Base-by-base conservation (phyloP, 106 monocot genomes). In the Acorus gramineus region DNA sequence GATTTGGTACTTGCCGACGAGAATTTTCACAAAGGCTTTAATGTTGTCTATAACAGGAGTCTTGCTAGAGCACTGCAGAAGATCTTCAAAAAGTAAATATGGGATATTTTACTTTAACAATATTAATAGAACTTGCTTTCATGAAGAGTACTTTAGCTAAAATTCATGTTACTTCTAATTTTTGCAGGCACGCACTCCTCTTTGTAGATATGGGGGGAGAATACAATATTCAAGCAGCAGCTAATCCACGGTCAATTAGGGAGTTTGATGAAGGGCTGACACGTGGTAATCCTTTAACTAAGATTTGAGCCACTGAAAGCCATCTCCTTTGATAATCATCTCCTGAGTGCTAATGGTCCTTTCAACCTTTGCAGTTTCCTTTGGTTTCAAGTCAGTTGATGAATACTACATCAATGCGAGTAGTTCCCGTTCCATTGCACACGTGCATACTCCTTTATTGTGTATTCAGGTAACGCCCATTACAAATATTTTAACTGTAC, bases 241-340 rank as follows among this genome's bases (percentile, higher is more conserved):
- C 90, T 61, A 87, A 83, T 78, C 90, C 95, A 46, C 85, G 62
- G 64, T 76, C 87, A 54, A 79, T 96, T 12, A 86, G 82, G 79
- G 90, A 96, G 49, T 96, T 90, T 77, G 90, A 90, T 70, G 80
- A 90, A 79, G 95, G 80, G 57, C 79, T 96, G 73, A 96, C 95
- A 42, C 84, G 95, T 47, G 95, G 95, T 96, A 69, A 62, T 71
- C 6, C 58, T 52, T 60, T 4, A 59, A 3, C 8, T 47, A 1
- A 7, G 54, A 3, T 48, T 2, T 47, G 28, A 28, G 28, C 28
- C 28, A 28, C 28, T 28, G 47, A 48, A 42, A 42, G 52, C 4
- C 0, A 45, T 61, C 6, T n/a, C 11, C 49, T 59, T 59, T 48
- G 50, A 11, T 7, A 4, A 46, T 49, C 14, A 43, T 9, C n/a